These are phyloP conservation scores for Cladophialophora psammophila DNA, from an alignment of 2,329 filamentous ascomycete species.

Conservation along the genomic window DNA sequence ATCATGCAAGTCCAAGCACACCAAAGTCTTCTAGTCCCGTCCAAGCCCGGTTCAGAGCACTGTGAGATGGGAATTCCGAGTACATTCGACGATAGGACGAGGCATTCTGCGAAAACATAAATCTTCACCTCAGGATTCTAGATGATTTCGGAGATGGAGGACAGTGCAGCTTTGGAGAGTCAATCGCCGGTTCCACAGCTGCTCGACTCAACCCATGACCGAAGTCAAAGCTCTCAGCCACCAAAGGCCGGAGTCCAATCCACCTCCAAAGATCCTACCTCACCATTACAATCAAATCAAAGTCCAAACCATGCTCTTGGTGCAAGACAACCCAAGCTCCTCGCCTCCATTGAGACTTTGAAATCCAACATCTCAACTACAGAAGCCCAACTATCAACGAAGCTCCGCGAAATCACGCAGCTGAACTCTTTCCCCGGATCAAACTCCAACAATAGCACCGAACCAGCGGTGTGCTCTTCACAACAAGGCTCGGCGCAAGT, in stretches of 20 bases:
- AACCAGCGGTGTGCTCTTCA: not conserved
- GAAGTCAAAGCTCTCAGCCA: not conserved
- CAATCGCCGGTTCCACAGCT: not conserved
- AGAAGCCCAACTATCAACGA: conserved; percentile 17
- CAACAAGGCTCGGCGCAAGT: not conserved
- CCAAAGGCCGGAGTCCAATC: not conserved
- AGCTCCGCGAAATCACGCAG: conserved; percentile 16
- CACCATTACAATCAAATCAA: not conserved
- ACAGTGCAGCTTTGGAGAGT: too few relatives aligned
- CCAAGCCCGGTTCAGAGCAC: not conserved
- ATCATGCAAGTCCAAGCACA: not conserved
- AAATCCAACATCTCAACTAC: conserved; percentile 21
- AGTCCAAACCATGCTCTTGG: not conserved
- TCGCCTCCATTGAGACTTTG: conserved; percentile 13
- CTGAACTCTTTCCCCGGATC: conserved; percentile 6
- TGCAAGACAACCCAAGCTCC: conserved; percentile 4
- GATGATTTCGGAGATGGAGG: not conserved
- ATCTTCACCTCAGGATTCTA: not conserved
- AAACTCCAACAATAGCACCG: not conserved
- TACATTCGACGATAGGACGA: not conserved
- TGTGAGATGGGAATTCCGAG: not conserved
- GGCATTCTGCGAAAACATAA: not conserved
- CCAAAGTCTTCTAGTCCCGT: not conserved
- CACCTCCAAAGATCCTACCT: not conserved
- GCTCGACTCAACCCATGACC: not conserved